Conservation (phyloP, 192 early-diverging fungal species). For the Allomyces arbusculus region DNA sequence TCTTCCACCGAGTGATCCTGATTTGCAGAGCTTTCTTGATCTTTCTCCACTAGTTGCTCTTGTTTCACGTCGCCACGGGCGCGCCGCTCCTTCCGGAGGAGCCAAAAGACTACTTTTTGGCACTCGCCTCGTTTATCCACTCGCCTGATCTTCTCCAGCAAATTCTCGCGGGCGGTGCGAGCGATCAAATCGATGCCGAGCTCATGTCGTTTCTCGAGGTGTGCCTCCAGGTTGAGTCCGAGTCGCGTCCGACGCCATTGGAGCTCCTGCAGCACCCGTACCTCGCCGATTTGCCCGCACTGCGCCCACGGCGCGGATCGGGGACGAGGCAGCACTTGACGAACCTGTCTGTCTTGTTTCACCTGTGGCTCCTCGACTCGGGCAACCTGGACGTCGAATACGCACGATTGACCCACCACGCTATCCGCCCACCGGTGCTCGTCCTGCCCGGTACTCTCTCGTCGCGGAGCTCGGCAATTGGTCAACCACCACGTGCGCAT, state of each 20-base stretch:
- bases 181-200: background rate
- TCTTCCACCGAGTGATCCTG: too few relatives aligned
- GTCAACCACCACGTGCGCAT: too few relatives aligned
- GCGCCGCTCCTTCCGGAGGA: background rate
- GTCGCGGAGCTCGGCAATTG: too few relatives aligned
- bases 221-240: background rate
- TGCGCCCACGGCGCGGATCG: background rate
- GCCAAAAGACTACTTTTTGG: background rate
- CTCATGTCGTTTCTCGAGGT: background rate
- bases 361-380: background rate
- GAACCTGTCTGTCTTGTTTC: background rate
- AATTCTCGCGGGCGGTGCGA: background rate
- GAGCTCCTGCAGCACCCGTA: background rate
- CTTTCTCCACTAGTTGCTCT: too few relatives aligned
- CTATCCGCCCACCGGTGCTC: background rate
- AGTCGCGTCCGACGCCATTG: background rate
- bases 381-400: background rate
- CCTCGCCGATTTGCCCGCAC: background rate
- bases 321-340: background rate
- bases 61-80: background rate
- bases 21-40: too few relatives aligned
- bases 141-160: background rate
- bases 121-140: background rate
- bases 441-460: background rate
- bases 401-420: background rate